These are phyloP conservation scores for Neobulgaria alba DNA, from an alignment of 2,329 filamentous ascomycete species.

Conservation along the genomic window DNA sequence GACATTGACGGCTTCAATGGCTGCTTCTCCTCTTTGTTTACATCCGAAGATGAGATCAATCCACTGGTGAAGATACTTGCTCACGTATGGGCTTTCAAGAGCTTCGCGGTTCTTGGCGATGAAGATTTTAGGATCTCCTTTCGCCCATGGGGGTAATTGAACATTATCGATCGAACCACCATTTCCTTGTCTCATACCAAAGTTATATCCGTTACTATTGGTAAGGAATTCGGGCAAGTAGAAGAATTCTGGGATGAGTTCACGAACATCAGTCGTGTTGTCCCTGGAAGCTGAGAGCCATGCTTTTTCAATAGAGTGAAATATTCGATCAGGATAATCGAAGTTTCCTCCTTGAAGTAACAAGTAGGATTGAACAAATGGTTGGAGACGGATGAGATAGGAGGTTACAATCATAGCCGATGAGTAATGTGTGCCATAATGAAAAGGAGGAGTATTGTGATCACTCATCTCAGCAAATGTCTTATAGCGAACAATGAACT, in stretches of 20 bases:
- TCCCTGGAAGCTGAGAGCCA: conserved; percentile 85
- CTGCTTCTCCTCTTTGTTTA: conserved; percentile 89
- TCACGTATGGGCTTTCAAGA: conserved; percentile 87
- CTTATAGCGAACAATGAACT: conserved; percentile 77
- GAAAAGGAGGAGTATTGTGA: conserved; percentile 66
- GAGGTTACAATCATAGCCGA: conserved; percentile 98
- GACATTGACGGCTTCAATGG: conserved; percentile 84
- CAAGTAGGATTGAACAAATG: conserved; percentile 92
- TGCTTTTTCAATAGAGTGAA: conserved; percentile 84
- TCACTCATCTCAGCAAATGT: conserved; percentile 89
- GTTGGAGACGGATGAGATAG: conserved; percentile 88
- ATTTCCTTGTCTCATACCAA: conserved; percentile 76
- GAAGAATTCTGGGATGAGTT: conserved; percentile 95
- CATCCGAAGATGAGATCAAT: conserved; percentile 92
- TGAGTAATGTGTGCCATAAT: conserved; percentile 97
- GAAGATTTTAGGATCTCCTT: conserved; percentile 91
- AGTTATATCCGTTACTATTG: conserved; percentile 93
- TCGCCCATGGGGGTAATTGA: conserved; percentile 88
- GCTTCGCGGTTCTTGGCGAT: conserved; percentile 94
- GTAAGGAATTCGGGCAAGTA: conserved; percentile 89
- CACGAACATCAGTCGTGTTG: conserved; percentile 89
- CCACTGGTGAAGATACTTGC: conserved; percentile 83
- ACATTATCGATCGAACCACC: conserved; percentile 78
- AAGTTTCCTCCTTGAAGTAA: conserved; percentile 92
- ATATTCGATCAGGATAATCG: conserved; percentile 90